A percentile compares a stretch with the other conserved stretches of the same genome.
Evolutionary conservation across 257 asterid genomes (phyloP).

Genomic region (Solanum pennellii): DNA sequence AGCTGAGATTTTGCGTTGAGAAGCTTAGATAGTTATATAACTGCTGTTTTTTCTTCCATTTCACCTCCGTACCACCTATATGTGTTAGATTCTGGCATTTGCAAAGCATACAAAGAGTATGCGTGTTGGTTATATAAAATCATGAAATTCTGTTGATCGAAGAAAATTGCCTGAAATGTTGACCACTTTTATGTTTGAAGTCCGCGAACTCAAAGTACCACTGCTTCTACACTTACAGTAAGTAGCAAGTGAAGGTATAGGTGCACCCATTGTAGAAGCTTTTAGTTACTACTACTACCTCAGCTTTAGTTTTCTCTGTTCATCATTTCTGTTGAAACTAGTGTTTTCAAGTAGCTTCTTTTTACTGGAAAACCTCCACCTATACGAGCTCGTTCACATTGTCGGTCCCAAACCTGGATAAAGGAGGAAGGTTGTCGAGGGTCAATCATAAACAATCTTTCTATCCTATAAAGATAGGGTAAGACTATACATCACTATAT

Average conservation of each 20-base stretch:
- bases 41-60: background rate
- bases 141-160: background rate
- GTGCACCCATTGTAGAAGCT: background rate
- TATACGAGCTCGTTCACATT: no score
- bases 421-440: background rate
- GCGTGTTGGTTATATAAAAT: background rate
- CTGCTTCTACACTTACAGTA: background rate
- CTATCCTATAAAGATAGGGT: background rate
- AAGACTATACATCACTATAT: background rate
- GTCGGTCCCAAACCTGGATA: background rate
- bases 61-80: background rate
- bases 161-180: background rate
- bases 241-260: background rate
- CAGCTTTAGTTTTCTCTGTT: background rate
- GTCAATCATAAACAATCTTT: fast-evolving
- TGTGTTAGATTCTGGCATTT: background rate
- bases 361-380: background rate
- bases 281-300: no score
- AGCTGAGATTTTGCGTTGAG: background rate
- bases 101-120: background rate
- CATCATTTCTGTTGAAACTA: background rate
- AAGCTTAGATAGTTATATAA: conserved; percentile 9
- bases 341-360: background rate
- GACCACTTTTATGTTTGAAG: background rate
- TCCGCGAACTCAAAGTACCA: background rate